Evolutionary conservation across 2,329 filamentous ascomycete genomes (phyloP).

Genomic region (Aureobasidium sp.): DNA sequence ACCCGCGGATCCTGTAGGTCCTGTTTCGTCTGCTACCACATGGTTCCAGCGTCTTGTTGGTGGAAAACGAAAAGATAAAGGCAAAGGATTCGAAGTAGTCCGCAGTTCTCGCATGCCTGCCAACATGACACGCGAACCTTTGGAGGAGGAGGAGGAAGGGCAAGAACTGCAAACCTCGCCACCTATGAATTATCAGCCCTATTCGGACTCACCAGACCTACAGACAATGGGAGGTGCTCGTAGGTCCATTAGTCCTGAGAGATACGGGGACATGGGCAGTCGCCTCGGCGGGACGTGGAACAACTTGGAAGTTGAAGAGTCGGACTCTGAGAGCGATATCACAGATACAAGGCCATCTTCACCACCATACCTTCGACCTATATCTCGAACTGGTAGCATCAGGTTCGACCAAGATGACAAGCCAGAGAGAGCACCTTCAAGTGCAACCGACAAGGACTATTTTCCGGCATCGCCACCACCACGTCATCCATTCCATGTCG

Average conservation of each 20-base stretch:
- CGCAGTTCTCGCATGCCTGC: slow-evolving; percentile 74
- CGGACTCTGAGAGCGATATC: neutral
- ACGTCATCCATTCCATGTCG: neutral
- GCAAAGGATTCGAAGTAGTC: slow-evolving; percentile 95
- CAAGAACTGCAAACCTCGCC: slow-evolving; percentile 28
- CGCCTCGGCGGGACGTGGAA: slow-evolving; percentile 16
- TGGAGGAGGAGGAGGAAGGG: slow-evolving; percentile 45
- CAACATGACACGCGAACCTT: slow-evolving; percentile 54
- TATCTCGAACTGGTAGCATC: slow-evolving; percentile 15
- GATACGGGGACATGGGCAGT: slow-evolving; percentile 12
- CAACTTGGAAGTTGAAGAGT: slow-evolving; percentile 6
- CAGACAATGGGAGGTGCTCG: neutral
- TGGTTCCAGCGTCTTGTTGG: slow-evolving; percentile 78
- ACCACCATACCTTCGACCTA: slow-evolving; percentile 14
- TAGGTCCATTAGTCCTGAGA: slow-evolving; percentile 5
- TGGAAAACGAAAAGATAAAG: slow-evolving; percentile 85
- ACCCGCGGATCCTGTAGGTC: slow-evolving; percentile 86
- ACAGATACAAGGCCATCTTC: slow-evolving; percentile 1
- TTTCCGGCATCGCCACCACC: neutral
- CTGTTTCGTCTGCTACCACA: slow-evolving; percentile 77
- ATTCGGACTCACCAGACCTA: slow-evolving; percentile 23
- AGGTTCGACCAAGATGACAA: slow-evolving; percentile 3
- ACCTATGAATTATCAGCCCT: slow-evolving; percentile 25
- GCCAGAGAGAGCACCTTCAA: neutral
- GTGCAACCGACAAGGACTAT: slow-evolving; percentile 5